These are phyloP conservation scores for Cyclotella distinguenda DNA, from an alignment of 108 stramenopile genomes.

Conservation along the genomic window DNA sequence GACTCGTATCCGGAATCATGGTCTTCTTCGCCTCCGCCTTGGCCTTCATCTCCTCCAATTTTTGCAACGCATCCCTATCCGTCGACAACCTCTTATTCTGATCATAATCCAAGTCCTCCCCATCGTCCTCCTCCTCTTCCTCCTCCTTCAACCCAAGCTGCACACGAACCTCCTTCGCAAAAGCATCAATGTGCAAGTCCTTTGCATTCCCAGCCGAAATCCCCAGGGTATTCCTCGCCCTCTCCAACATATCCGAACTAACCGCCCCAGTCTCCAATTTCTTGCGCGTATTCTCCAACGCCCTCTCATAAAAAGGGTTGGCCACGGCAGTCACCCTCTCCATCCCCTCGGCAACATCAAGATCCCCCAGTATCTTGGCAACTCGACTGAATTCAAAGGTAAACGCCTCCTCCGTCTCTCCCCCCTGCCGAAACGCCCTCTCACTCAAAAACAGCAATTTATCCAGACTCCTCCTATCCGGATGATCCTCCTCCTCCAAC, in stretches of 20 bases:
- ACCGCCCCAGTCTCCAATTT: slow-evolving; percentile 76
- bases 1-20: slow-evolving; percentile 25
- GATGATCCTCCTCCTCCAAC: slow-evolving; percentile 76
- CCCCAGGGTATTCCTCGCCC: slow-evolving; percentile 74
- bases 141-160: slow-evolving; percentile 60
- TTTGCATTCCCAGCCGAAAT: slow-evolving; percentile 64
- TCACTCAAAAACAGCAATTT: slow-evolving; percentile 83
- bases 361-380: slow-evolving; percentile 62
- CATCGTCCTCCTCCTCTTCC: slow-evolving; percentile 44
- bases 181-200: slow-evolving; percentile 71
- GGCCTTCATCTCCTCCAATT: slow-evolving; percentile 25
- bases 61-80: slow-evolving; percentile 14
- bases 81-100: slow-evolving; percentile 32
- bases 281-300: slow-evolving; percentile 62
- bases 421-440: slow-evolving; percentile 62
- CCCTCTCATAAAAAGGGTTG: slow-evolving; percentile 82
- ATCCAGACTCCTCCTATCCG: slow-evolving; percentile 71
- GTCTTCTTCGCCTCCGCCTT: slow-evolving; percentile 1
- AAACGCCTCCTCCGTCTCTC: slow-evolving; percentile 82
- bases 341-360: slow-evolving; percentile 32
- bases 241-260: slow-evolving; percentile 64
- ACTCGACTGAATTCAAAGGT: slow-evolving; percentile 80
- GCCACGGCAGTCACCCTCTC: slow-evolving; percentile 64
- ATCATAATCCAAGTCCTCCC: slow-evolving; percentile 27
- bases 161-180: slow-evolving; percentile 66